phyloP scores from a whole-genome alignment of 73 alveolate genomes.

The Paraurostyla sp. region DNA sequence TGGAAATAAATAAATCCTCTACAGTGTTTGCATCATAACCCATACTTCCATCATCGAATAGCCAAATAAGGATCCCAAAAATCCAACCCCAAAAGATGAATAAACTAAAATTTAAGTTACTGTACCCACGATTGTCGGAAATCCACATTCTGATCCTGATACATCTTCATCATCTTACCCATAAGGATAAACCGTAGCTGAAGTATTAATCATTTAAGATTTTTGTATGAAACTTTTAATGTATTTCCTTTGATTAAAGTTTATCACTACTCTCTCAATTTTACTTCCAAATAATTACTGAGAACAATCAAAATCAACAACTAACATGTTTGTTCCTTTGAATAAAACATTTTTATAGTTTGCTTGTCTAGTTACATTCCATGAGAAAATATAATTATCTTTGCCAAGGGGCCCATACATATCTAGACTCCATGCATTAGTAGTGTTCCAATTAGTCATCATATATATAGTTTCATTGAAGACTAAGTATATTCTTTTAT shows the following conservation, averaged over 20 bases:
- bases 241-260: neutral
- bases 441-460: neutral
- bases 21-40: constrained; percentile 5
- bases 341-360: neutral
- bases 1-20: neutral
- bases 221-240: neutral
- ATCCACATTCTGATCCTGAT: neutral
- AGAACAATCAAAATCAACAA: neutral
- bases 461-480: neutral
- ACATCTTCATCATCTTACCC: neutral
- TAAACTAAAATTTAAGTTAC: neutral
- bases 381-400: constrained; percentile 7
- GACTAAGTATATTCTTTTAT: neutral
- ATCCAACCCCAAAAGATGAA: constrained; percentile 28
- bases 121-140: neutral
- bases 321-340: neutral
- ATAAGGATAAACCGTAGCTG: constrained; percentile 25
- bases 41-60: constrained; percentile 34
- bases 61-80: neutral
- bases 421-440: constrained; percentile 9
- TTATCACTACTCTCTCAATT: constrained; percentile 9
- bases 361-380: constrained; percentile 35
- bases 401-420: constrained; percentile 1
- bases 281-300: neutral
- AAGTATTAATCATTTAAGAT: neutral